Evolutionary conservation across 75 land plant genomes (phyloP), one percentile per base, ranked within the genome.

Genomic region (Isoetes taiwanensis): DNA sequence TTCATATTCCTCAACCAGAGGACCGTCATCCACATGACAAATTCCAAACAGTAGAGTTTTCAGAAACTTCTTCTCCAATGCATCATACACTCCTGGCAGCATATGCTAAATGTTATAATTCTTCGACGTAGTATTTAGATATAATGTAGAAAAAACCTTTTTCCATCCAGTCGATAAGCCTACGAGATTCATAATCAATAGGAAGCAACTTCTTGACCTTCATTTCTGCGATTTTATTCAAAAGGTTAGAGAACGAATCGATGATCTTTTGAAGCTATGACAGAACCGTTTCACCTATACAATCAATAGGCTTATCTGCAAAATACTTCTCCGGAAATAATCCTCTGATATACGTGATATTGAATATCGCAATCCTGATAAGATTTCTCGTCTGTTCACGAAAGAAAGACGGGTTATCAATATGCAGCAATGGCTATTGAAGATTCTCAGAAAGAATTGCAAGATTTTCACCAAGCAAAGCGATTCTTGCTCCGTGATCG

Each of bases 131-230:
- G n/a, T n/a, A n/a, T n/a, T n/a, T n/a, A n/a, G n/a, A n/a, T n/a
- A n/a, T n/a, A n/a, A n/a, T n/a, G n/a, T n/a, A n/a, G n/a, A n/a
- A n/a, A n/a, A n/a, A 52, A 38, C 82, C 82, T 66, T 79, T 82
- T 33, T 56, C 63, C 28, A 33, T 66, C 76, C 75, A 46, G 21
- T 76, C 70, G 8, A 90, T 78, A 14, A 90, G 72, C 55, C 95
- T 78, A 20, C 94, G 69, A 0, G 94, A 90, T 43, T 90, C 96
- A 1, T 61, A 67, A 65, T 90, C 97, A 78, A 80, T 61, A 8
- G 97, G 94, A 81, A 90, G 68, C 37, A 90, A 74, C 76, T 86
- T 90, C 70, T 90, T 90, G 40, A 90, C 77, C 71, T 90, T 90
- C 94, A 90, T 83, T 29, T 83, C 95, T 86, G 71, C 23, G 23